phyloP scores from a whole-genome alignment of 768 basidiomycete species.

The Hortiboletus campestris region DNA sequence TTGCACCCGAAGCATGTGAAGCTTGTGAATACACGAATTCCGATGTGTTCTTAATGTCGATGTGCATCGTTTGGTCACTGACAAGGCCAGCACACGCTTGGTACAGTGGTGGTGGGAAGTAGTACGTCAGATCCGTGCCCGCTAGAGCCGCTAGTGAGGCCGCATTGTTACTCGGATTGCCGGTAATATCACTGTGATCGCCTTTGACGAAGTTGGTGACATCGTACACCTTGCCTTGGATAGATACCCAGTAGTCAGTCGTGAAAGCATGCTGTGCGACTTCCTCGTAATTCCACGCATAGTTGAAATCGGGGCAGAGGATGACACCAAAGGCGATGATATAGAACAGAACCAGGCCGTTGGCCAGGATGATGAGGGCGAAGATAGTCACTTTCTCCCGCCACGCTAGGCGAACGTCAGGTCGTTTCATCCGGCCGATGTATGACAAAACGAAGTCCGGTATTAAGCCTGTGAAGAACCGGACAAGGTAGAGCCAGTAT shows the following conservation, averaged over 20 bases:
- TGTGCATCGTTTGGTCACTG: conserved; percentile 38
- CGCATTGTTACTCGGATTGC: conserved; percentile 47
- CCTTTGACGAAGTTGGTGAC: conserved; percentile 56
- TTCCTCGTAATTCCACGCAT: conserved; percentile 54
- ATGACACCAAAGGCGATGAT: conserved; percentile 61
- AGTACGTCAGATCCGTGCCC: conserved; percentile 59
- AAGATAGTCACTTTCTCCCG: conserved; percentile 68
- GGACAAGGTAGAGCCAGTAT: conserved; percentile 58
- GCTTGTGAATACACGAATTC: conserved; percentile 40
- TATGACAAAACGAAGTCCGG: conserved; percentile 48
- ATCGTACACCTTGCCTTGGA: conserved; percentile 62
- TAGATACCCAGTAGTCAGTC: conserved; percentile 61
- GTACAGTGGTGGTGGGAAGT: conserved; percentile 60
- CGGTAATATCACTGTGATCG: conserved; percentile 61
- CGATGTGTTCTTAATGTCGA: conserved; percentile 49
- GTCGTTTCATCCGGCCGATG: conserved; percentile 64
- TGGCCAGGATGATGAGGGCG: conserved; percentile 52
- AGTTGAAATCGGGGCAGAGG: conserved; percentile 60
- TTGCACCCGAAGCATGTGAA: conserved; percentile 55
- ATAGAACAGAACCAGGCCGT: conserved; percentile 59
- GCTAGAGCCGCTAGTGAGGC: conserved; percentile 52
- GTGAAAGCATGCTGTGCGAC: conserved; percentile 49
- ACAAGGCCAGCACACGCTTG: conserved; percentile 62
- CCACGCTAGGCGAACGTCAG: conserved; percentile 68
- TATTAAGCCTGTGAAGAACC: conserved; percentile 54